Conservation (phyloP, 176 grass and related monocot genomes). For the Calamus simplicifolius region DNA sequence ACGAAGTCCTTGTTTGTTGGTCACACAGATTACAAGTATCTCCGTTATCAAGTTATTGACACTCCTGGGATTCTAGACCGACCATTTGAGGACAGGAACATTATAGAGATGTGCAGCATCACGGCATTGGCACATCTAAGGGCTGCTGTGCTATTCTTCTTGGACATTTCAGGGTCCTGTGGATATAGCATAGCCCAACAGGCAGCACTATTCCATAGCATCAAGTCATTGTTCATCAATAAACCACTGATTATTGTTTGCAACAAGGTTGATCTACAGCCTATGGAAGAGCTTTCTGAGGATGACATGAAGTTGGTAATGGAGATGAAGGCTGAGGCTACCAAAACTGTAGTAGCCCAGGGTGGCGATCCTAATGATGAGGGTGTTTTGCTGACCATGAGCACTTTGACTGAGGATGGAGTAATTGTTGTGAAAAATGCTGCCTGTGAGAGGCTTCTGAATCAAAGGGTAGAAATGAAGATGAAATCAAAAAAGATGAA, state of each 20-base stretch:
- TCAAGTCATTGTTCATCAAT: conserved; percentile 76
- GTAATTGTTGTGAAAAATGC: conserved; percentile 55
- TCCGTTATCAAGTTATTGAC: conserved; percentile 77
- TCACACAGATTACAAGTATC: conserved; percentile 80
- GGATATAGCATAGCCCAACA: conserved; percentile 68
- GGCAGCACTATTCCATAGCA: conserved; percentile 72
- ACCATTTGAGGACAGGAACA: conserved; percentile 44
- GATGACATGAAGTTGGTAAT: conserved; percentile 60
- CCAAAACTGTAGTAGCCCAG: conserved; percentile 20
- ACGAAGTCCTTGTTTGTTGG: conserved; percentile 48
- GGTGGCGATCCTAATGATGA: conserved; percentile 46
- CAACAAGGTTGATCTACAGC: conserved; percentile 74
- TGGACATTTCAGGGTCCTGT: conserved; percentile 76
- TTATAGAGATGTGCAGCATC: conserved; percentile 59
- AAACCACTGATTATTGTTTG: conserved; percentile 70
- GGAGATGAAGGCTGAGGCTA: conserved; percentile 44
- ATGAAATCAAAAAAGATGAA: conserved; percentile 56
- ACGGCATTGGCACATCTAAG: conserved; percentile 32
- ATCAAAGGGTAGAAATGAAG: conserved; percentile 43
- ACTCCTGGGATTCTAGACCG: conserved; percentile 75
- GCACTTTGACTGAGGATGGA: conserved; percentile 69
- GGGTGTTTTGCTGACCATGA: conserved; percentile 68
- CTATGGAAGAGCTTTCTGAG: conserved; percentile 51
- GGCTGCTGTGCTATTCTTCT: conserved; percentile 39
- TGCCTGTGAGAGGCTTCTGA: conserved; percentile 46